These are phyloP conservation scores for Pseudopyrenochaeta lycopersici DNA, from an alignment of 2,329 filamentous ascomycete species.

Conservation along the genomic window DNA sequence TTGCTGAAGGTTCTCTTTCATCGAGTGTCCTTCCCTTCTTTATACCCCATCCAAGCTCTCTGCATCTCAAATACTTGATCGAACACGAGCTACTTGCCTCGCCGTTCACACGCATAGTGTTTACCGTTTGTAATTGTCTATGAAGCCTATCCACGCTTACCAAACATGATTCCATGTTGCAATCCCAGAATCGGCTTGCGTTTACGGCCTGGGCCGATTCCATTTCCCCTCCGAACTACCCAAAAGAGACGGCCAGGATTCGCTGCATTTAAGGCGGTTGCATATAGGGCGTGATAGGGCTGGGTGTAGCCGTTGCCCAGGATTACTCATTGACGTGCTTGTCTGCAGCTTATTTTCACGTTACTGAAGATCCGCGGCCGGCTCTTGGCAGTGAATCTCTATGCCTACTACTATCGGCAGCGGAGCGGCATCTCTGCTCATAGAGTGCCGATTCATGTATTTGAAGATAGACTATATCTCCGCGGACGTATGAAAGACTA, in stretches of 20 bases:
- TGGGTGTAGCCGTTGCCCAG: neutral
- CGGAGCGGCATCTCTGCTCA: neutral
- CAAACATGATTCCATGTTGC: neutral
- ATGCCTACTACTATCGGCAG: neutral
- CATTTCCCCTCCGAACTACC: neutral
- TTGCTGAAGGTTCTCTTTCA: neutral
- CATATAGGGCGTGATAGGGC: neutral
- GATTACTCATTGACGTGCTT: conserved; percentile 2
- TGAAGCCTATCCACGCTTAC: neutral
- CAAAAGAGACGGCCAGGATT: neutral
- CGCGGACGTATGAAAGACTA: neutral
- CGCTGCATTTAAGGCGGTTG: neutral
- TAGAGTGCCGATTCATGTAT: neutral
- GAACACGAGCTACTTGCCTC: neutral
- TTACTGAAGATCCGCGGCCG: conserved; percentile 3
- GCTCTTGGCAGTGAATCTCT: neutral
- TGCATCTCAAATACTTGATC: neutral
- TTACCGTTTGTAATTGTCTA: neutral
- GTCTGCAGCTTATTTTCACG: neutral
- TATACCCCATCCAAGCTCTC: neutral
- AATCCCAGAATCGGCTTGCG: neutral
- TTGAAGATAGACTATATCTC: neutral
- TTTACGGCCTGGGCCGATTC: neutral
- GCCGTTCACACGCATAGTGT: neutral
- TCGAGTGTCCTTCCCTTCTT: neutral